These are phyloP conservation scores for Ambrosiella xylebori DNA, from an alignment of 2,329 filamentous ascomycete genomes.

Conservation along the genomic window DNA sequence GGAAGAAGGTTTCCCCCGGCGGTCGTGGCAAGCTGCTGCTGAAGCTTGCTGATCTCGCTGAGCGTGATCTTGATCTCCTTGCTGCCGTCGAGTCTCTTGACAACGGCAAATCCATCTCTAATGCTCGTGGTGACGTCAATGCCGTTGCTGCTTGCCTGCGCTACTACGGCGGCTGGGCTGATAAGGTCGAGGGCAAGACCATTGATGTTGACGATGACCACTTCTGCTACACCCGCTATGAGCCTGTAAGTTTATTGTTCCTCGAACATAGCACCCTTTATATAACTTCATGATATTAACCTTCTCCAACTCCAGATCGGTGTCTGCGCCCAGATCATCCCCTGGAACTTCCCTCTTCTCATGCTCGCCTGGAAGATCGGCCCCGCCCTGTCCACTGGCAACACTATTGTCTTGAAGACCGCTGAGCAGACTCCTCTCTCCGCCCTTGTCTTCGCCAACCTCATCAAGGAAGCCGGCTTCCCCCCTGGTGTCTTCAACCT, in stretches of 20 bases:
- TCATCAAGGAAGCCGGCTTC: constrained; percentile 56
- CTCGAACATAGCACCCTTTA: neutral
- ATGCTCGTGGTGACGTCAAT: constrained; percentile 22
- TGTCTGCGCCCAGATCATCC: constrained; percentile 39
- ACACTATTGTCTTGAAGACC: constrained; percentile 35
- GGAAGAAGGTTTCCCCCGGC: constrained; percentile 24
- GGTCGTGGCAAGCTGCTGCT: constrained; percentile 26
- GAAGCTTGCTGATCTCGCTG: constrained; percentile 28
- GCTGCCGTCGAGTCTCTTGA: constrained; percentile 28
- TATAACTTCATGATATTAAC: neutral
- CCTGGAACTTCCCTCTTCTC: constrained; percentile 35
- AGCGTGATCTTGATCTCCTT: constrained; percentile 24
- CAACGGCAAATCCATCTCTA: constrained; percentile 26
- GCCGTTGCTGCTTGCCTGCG: constrained; percentile 24
- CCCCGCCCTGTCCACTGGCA: constrained; percentile 31
- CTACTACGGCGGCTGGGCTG: constrained; percentile 26
- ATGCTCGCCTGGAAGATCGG: constrained; percentile 31
- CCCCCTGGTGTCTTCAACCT: constrained; percentile 61
- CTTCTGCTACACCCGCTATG: constrained; percentile 28
- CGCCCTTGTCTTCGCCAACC: constrained; percentile 23
- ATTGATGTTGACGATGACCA: constrained; percentile 25
- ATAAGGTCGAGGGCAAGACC: constrained; percentile 26
- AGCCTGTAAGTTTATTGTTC: constrained; percentile 21
- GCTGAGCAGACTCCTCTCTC: constrained; percentile 36
- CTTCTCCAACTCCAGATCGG: constrained; percentile 18